A percentile compares a stretch with the other conserved stretches of the same genome.
phyloP scores from a whole-genome alignment of 768 basidiomycete genomes.

The Panaeolus papilionaceus region DNA sequence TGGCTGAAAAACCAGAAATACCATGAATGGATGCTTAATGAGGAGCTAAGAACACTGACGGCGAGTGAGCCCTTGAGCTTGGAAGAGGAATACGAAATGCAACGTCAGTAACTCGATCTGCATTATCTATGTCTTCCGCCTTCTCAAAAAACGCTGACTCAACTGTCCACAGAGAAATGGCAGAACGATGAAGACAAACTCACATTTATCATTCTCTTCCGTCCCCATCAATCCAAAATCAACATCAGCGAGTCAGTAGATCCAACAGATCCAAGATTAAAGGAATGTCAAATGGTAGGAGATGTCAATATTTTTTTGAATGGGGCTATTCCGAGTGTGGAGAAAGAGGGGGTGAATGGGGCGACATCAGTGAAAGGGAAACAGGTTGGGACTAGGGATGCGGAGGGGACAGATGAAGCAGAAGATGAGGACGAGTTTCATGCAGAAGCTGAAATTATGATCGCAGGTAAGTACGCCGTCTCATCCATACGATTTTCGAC shows the following conservation, averaged over 20 bases:
- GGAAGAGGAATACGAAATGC: slow-evolving; percentile 90
- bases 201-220: slow-evolving; percentile 87
- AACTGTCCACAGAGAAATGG: slow-evolving; percentile 71
- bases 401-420: slow-evolving; percentile 35
- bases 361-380: slow-evolving; percentile 19
- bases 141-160: too few relatives aligned
- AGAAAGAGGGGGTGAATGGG: slow-evolving; percentile 22
- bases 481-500: neutral
- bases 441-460: slow-evolving; percentile 92
- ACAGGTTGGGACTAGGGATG: slow-evolving; percentile 2
- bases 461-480: slow-evolving; percentile 65
- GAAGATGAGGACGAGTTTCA: slow-evolving; percentile 55
- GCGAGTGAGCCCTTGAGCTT: slow-evolving; percentile 85
- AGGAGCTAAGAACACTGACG: slow-evolving; percentile 74
- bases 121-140: too few relatives aligned
- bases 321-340: slow-evolving; percentile 39
- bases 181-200: slow-evolving; percentile 87
- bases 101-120: slow-evolving; percentile 52
- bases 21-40: slow-evolving; percentile 87
- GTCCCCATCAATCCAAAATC: slow-evolving; percentile 26
- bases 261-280: slow-evolving; percentile 42
- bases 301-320: slow-evolving; percentile 93
- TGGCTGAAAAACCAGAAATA: slow-evolving; percentile 60
- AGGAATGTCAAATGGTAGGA: slow-evolving; percentile 73
- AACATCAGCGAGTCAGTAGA: slow-evolving; percentile 20